phyloP scores from a whole-genome alignment of 805 yeast genomes.

The Yarrowia osloensis region DNA sequence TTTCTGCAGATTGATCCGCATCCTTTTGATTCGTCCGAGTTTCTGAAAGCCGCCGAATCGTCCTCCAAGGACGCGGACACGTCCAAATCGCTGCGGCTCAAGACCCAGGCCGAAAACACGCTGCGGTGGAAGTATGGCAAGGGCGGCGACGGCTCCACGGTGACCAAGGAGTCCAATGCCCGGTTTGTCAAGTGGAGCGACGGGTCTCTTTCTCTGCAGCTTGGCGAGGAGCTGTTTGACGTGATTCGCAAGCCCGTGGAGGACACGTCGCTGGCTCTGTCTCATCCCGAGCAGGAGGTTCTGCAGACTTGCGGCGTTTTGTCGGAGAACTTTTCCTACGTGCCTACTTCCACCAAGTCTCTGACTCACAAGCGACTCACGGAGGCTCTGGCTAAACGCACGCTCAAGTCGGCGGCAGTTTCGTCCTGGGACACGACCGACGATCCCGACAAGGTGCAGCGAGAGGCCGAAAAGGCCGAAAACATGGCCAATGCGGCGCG shows the following conservation, averaged over 20 bases:
- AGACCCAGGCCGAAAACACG: conserved; percentile 75
- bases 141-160: conserved; percentile 57
- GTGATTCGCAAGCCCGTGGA: conserved; percentile 59
- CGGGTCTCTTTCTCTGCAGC: conserved; percentile 79
- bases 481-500: conserved; percentile 45
- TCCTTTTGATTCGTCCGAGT: conserved; percentile 78
- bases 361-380: conserved; percentile 80
- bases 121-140: conserved; percentile 92
- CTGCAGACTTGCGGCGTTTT: conserved; percentile 69
- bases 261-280: conserved; percentile 70
- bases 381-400: conserved; percentile 42
- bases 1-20: conserved; percentile 79
- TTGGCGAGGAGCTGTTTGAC: conserved; percentile 88
- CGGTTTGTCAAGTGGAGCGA: conserved; percentile 93
- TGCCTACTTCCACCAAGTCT: conserved; percentile 90
- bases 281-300: conserved; percentile 70
- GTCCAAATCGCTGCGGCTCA: conserved; percentile 43
- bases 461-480: conserved; percentile 48
- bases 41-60: conserved; percentile 52
- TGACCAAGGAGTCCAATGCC: conserved; percentile 83
- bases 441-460: conserved; percentile 49
- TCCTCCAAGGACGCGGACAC: conserved; percentile 44
- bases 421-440: conserved; percentile 46
- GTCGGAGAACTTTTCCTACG: conserved; percentile 65
- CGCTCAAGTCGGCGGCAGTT: conserved; percentile 40